A percentile compares a stretch with the other conserved stretches of the same genome.
Evolutionary conservation across 169 alveolate genomes (phyloP).

Genomic region (Eimeria sp.): DNA sequence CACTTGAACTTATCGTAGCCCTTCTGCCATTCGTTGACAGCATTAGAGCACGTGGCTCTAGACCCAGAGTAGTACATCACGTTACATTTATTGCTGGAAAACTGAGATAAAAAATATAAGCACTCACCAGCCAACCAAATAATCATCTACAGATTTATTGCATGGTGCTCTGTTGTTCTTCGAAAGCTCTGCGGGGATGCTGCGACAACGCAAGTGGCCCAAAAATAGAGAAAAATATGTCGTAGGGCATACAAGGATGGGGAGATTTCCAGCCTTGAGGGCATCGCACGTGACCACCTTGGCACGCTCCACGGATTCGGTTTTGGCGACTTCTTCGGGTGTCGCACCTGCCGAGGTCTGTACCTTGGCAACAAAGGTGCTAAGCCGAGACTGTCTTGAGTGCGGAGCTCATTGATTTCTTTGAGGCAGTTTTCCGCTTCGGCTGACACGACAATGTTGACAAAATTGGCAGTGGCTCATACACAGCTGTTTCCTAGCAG

Average conservation of each 20-base stretch:
- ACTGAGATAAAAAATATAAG: too few relatives aligned
- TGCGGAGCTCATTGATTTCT: constrained; percentile 52
- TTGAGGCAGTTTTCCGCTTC: background rate
- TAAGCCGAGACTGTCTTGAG: constrained; percentile 34
- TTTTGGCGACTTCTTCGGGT: too few relatives aligned
- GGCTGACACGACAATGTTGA: background rate
- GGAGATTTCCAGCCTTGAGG: background rate
- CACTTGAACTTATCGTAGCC: constrained; percentile 42
- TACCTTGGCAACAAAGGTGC: background rate
- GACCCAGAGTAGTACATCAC: constrained; percentile 31
- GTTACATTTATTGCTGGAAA: too few relatives aligned
- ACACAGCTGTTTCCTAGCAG: background rate
- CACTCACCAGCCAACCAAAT: background rate
- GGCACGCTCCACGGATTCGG: background rate
- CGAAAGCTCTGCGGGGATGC: background rate
- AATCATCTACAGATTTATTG: background rate
- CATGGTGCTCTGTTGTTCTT: background rate
- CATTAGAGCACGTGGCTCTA: background rate
- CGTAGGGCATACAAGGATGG: background rate
- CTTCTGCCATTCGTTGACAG: constrained; percentile 10
- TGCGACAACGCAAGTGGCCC: too few relatives aligned
- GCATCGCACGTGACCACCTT: background rate
- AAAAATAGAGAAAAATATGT: too few relatives aligned
- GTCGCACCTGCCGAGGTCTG: too few relatives aligned
- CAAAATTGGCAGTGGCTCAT: background rate